These are phyloP conservation scores for Xylariaceae sp. DNA, from an alignment of 2,329 filamentous ascomycete genomes.

Conservation along the genomic window DNA sequence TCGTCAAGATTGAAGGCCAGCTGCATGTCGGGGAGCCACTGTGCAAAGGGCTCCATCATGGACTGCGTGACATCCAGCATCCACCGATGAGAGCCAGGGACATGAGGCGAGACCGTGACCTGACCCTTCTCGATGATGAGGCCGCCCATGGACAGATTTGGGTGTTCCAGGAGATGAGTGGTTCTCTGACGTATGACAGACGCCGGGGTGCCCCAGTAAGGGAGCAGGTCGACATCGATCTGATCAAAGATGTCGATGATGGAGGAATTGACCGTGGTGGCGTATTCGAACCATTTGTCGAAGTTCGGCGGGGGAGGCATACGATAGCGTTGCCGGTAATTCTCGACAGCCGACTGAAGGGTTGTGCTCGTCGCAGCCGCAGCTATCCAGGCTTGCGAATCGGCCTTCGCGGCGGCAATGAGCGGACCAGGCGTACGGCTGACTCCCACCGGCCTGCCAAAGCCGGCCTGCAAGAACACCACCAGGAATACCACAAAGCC, in stretches of 20 bases:
- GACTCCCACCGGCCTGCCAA: conserved; percentile 6
- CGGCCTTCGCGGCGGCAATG: conserved; percentile 36
- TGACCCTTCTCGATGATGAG: conserved; percentile 25
- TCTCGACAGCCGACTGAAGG: conserved; percentile 52
- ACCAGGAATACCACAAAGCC: conserved; percentile 13
- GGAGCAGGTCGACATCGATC: conserved; percentile 57
- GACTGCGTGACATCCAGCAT: conserved; percentile 29
- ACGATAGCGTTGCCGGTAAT: conserved; percentile 58
- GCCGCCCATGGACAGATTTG: conserved; percentile 23
- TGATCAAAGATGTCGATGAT: conserved; percentile 65
- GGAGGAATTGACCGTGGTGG: conserved; percentile 50
- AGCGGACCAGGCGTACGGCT: conserved; percentile 27
- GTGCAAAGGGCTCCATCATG: conserved; percentile 33
- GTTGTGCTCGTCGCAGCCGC: conserved; percentile 39
- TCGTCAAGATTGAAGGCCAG: conserved; percentile 44
- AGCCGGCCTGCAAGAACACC: conserved; percentile 12
- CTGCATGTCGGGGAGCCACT: conserved; percentile 44
- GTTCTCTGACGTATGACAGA: conserved; percentile 49
- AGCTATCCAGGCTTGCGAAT: conserved; percentile 37
- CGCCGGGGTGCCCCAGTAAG: conserved; percentile 61
- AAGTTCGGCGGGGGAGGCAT: conserved; percentile 65
- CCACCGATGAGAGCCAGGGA: conserved; percentile 27
- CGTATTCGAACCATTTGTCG: conserved; percentile 65
- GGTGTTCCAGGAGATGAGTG: conserved; percentile 22
- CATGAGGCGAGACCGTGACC: conserved; percentile 23